phyloP scores from a whole-genome alignment of 306 rosid species.

The Dryas drummondii region DNA sequence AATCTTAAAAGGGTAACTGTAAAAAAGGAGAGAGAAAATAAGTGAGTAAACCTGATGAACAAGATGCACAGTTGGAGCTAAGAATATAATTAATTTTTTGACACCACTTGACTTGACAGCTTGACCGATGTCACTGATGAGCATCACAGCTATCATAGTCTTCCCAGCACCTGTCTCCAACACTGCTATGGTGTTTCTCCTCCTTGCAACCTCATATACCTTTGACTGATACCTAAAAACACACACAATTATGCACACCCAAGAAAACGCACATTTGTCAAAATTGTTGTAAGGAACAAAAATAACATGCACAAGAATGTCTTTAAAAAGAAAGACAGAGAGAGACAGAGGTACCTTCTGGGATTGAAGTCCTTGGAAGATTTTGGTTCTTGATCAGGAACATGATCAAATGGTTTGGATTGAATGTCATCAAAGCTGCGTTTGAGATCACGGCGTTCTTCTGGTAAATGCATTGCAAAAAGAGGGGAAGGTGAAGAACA shows the following conservation, averaged over 20 bases:
- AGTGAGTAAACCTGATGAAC: conserved; percentile 59
- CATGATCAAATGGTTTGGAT: conserved; percentile 14
- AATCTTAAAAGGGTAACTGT: not conserved
- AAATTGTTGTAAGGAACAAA: not conserved
- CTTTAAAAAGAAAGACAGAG: not conserved
- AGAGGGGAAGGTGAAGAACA: not conserved
- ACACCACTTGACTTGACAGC: conserved; percentile 39
- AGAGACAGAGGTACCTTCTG: conserved; percentile 48
- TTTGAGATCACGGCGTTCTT: conserved; percentile 17
- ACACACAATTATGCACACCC: not conserved
- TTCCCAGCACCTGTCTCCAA: conserved; percentile 85
- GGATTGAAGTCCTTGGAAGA: conserved; percentile 38
- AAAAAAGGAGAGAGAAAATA: not conserved
- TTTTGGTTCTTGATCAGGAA: conserved; percentile 12
- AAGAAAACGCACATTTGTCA: not conserved
- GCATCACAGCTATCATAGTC: conserved; percentile 81
- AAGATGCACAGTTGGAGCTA: conserved; percentile 91
- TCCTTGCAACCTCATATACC: conserved; percentile 62
- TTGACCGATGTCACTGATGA: conserved; percentile 51
- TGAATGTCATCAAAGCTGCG: conserved; percentile 22
- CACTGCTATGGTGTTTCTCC: conserved; percentile 73
- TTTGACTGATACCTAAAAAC: conserved; percentile 60
- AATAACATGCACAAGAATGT: not conserved
- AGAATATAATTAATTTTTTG: conserved; percentile 54
- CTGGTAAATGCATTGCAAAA: conserved; percentile 25